These are phyloP conservation scores for Cucumis variabilis DNA, from an alignment of 331 rosid genomes.

Conservation along the genomic window DNA sequence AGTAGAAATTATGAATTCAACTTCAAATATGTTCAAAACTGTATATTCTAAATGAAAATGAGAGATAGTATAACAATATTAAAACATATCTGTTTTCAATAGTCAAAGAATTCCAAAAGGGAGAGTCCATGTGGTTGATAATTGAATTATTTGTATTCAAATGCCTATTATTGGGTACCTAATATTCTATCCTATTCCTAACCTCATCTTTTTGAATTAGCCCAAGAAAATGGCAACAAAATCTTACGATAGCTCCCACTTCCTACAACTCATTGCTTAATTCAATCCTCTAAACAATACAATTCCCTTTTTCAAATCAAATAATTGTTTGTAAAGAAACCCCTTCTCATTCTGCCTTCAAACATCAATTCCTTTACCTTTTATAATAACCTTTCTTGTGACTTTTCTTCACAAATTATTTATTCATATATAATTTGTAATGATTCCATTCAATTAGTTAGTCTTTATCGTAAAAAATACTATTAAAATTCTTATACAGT, in stretches of 20 bases:
- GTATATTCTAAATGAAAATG: not conserved
- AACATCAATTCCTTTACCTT: not conserved
- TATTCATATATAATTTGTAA: too few relatives aligned
- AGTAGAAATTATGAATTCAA: not conserved
- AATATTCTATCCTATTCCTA: slow-evolving; percentile 12
- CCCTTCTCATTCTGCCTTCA: not conserved
- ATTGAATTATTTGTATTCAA: slow-evolving; percentile 9
- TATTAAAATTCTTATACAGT: too few relatives aligned
- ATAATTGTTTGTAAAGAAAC: too few relatives aligned
- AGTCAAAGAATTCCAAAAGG: slow-evolving; percentile 1
- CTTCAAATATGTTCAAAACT: not conserved
- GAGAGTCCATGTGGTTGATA: slow-evolving; percentile 1
- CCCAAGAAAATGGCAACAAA: slow-evolving; percentile 20
- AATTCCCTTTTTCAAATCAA: too few relatives aligned
- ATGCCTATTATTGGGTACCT: slow-evolving; percentile 17
- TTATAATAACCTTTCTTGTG: not conserved
- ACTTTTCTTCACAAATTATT: not conserved
- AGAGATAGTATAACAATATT: not conserved
- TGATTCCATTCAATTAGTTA: too few relatives aligned
- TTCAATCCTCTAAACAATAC: not conserved
- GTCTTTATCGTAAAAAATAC: too few relatives aligned
- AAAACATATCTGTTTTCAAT: not conserved
- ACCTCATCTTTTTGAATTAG: not conserved
- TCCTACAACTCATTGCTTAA: not conserved
- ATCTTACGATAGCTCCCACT: not conserved